Base-by-base conservation (phyloP, 164 flowering plant species). In the Liquidambar formosana region DNA sequence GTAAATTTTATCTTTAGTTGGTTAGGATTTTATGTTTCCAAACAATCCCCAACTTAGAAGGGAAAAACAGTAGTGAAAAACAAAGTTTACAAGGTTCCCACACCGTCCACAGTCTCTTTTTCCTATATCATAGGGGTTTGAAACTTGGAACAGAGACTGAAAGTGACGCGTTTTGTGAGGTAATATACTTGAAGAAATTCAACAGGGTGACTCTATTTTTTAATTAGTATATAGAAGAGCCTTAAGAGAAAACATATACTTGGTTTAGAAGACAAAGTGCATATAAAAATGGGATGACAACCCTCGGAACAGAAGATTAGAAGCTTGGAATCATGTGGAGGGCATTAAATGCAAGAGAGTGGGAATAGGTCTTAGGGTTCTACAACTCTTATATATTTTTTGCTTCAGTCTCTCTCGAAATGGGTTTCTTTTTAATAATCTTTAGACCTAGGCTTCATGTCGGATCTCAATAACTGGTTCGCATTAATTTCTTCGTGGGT, bases 301-400 rank as follows among this genome's bases (percentile, higher is more conserved):
- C 76, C 66, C 86, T 81, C 63, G 86, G 85, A 81, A 83, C 75
- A 75, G 73, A 72, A 74, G 85, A 82, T 84, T 77, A 73, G 80
- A 79, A 78, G 82, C 78, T 83, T 86, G 86, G 90, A 83, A 81
- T 85, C 92, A 86, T 83, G 89, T 89, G 91, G 75, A 74, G 75
- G 11, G 70, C 90, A 89, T 85, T 89, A 66, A 89, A 83, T 85
- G 88, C 79, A 54, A 57, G 57, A 47, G 59, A 27, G 61, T 61
- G 58, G 43, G 73, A 72, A 68, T 72, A 77, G 67, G 67, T 70
- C 78, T 80, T 81, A 52, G 78, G 78, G 75, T 80, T 79, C 71
- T 69, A 69, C 81, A 69, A 73, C 67, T 61, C 58, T 14, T 58
- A 48, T 68, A 69, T 60, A 25, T 21, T 66, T 77, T 79, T 19